These are phyloP conservation scores for Leishmania major DNA, from an alignment of 208 protist genomes.

Conservation along the genomic window DNA sequence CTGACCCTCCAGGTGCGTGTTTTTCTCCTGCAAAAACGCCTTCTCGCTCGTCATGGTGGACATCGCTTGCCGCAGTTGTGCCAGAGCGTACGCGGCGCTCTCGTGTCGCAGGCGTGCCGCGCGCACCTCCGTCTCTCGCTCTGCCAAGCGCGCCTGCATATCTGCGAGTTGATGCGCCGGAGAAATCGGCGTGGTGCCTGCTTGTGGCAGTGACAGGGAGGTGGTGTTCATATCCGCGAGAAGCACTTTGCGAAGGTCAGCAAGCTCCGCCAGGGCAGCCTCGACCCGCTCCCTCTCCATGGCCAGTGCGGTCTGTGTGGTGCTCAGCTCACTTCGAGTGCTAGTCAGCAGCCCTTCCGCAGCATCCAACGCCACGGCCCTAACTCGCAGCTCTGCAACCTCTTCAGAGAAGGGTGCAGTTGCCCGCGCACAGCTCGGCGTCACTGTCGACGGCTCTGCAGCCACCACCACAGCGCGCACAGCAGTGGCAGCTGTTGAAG, in stretches of 20 bases:
- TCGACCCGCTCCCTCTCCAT: slow-evolving; percentile 8
- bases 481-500: neutral
- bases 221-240: neutral
- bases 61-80: slow-evolving; percentile 29
- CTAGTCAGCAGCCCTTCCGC: slow-evolving; percentile 21
- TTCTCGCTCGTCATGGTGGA: slow-evolving; percentile 30
- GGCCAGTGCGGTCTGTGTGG: neutral
- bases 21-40: slow-evolving; percentile 55
- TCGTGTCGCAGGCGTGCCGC: slow-evolving; percentile 17
- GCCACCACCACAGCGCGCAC: slow-evolving; percentile 8
- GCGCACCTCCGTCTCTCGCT: slow-evolving; percentile 8
- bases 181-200: neutral
- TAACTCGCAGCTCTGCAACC: slow-evolving; percentile 19
- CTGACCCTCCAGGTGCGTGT: slow-evolving; percentile 67
- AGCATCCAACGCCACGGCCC: slow-evolving; percentile 21
- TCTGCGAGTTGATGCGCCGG: slow-evolving; percentile 7
- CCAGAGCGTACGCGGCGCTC: slow-evolving; percentile 31
- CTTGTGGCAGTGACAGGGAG: neutral
- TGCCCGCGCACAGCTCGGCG: neutral
- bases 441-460: neutral
- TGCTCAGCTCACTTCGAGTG: slow-evolving; percentile 21
- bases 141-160: slow-evolving; percentile 11
- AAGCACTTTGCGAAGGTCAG: slow-evolving; percentile 14
- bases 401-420: slow-evolving; percentile 12
- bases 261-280: neutral